Base-by-base conservation (phyloP, 129 eudicot species). In the Helichrysum umbraculigerum region DNA sequence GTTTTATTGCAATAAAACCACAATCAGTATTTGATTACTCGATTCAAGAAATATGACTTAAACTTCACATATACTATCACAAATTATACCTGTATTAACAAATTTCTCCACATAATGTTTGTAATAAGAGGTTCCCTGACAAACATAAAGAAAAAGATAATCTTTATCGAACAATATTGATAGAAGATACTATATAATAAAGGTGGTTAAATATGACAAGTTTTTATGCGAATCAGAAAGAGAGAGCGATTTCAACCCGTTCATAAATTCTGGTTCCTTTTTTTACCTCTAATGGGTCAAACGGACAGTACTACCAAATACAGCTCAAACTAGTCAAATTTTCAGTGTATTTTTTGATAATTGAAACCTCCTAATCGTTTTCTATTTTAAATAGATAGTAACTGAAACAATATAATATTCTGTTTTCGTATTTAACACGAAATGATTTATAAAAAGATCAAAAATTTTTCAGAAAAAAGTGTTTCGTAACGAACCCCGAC, bases 81-180 rank as follows among this genome's bases (percentile, higher is more conserved):
- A 51, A 19, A 15, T 7, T n/a, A 67, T 77, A 93, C 98, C 96
- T 93, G 98, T 44, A 93, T 72, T 42, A 93, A 39, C 77, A 93
- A 73, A 70, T 93, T 93, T 85, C 98, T 90, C 98, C 98, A 93
- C 98, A 93, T 93, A 69, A 93, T 85, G 79, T 93, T 93, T 64
- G 98, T 93, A 62, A 93, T 83, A 9, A 93, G 96, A 75, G 98
- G 98, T 69, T 93, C 98, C 87, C 98, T 93, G 76, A 17, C 39
- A 17, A 19, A 68, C 15, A 15, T 37, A 57, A 70, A 57, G 56
- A 37, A 57, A 14, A 37, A 61, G 35, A 61, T 30, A 16, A 19
- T 19, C 7, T 54, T 51, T 54, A 54, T 22, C 60, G 0, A 17
- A 54, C 10, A 10, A 54, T 5, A 54, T 6, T 54, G 8, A 17